phyloP scores from a whole-genome alignment of 2,329 filamentous ascomycete species.

The Ophiostoma australiae region DNA sequence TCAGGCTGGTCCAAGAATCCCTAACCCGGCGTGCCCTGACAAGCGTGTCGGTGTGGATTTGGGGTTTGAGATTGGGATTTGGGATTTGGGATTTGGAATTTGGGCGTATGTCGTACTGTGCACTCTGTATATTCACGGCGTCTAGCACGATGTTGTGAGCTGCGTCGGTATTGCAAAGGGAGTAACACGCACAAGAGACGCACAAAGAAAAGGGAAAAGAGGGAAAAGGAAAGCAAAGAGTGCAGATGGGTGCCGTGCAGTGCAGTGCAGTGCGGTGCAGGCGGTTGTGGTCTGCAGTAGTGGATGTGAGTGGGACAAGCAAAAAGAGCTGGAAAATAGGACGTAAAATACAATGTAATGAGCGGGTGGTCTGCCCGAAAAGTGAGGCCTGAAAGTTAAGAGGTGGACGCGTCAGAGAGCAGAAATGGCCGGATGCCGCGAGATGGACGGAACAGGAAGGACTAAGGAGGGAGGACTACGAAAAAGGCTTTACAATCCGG shows the following conservation, averaged over 20 bases:
- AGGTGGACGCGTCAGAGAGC: neutral
- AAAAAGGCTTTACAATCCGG: neutral
- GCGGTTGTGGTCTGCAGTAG: conserved; percentile 10
- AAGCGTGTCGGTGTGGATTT: neutral
- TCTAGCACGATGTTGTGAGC: neutral
- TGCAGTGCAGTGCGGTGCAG: neutral
- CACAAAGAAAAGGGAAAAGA: neutral
- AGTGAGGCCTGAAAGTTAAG: neutral
- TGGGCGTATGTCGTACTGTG: neutral
- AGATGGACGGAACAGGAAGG: neutral
- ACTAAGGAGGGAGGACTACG: neutral
- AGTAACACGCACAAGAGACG: neutral
- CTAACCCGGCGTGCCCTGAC: neutral
- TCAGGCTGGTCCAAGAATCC: neutral
- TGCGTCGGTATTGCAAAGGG: neutral
- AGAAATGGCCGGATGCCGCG: neutral
- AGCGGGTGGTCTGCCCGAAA: neutral
- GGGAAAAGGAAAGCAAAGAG: neutral
- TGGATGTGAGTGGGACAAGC: neutral
- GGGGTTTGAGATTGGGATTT: neutral
- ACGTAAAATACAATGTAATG: neutral
- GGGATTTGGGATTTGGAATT: neutral
- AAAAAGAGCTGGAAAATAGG: neutral
- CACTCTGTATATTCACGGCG: neutral
- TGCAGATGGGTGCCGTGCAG: neutral